Evolutionary conservation across 2,329 filamentous ascomycete species (phyloP).

Genomic region (Diplodia corticola): DNA sequence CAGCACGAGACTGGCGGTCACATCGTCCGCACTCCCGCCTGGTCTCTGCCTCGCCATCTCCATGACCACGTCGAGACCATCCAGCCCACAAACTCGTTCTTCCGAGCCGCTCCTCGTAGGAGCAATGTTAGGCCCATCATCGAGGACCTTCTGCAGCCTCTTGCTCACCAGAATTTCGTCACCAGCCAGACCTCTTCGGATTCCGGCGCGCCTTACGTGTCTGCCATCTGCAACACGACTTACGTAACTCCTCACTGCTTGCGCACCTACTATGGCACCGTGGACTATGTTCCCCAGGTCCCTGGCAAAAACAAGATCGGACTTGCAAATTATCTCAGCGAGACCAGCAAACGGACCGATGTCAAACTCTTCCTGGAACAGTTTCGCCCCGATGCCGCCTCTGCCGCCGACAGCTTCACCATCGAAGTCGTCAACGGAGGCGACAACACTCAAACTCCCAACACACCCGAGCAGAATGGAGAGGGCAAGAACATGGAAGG

Average conservation of each 20-base stretch:
- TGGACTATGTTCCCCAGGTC: slow-evolving; percentile 45
- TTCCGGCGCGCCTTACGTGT: slow-evolving; percentile 24
- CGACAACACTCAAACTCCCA: slow-evolving; percentile 21
- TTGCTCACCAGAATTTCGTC: neutral
- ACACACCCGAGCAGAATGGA: slow-evolving; percentile 22
- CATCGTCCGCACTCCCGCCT: slow-evolving; percentile 55
- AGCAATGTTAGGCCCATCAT: slow-evolving; percentile 28
- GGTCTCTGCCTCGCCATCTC: slow-evolving; percentile 60
- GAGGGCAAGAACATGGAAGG: slow-evolving; percentile 23
- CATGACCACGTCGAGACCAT: slow-evolving; percentile 61
- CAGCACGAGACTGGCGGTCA: slow-evolving; percentile 55
- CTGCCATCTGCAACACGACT: slow-evolving; percentile 38
- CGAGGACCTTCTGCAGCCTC: neutral
- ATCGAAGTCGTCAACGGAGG: slow-evolving; percentile 24
- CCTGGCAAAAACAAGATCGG: slow-evolving; percentile 48
- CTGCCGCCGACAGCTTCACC: slow-evolving; percentile 23
- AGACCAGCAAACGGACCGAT: slow-evolving; percentile 45
- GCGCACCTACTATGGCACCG: slow-evolving; percentile 44
- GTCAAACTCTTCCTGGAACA: slow-evolving; percentile 20
- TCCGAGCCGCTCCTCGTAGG: slow-evolving; percentile 35
- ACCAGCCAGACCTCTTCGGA: neutral
- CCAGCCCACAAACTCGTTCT: slow-evolving; percentile 63
- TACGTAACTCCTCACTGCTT: slow-evolving; percentile 46
- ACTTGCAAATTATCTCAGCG: slow-evolving; percentile 52
- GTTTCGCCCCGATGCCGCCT: slow-evolving; percentile 25